Percentiles rank a stretch among this genome's conserved stretches.
Evolutionary conservation across 1,139 yeast genomes (phyloP).

Genomic region (Kluyveromyces sp.): DNA sequence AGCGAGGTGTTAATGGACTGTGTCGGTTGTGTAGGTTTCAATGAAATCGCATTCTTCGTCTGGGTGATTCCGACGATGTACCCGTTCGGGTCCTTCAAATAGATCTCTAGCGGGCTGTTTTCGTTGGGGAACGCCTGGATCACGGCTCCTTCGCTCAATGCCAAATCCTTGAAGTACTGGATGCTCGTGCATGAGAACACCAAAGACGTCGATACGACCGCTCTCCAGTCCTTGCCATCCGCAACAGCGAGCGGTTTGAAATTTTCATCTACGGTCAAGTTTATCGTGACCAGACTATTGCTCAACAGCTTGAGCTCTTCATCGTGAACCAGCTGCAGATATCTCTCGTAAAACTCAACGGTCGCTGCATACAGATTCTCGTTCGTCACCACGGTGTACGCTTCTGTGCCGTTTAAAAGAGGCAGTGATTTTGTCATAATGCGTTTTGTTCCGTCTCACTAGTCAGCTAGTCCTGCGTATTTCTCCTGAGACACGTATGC

Average conservation of each 20-base stretch:
- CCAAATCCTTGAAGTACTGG: conserved; percentile 25
- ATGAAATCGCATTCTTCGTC: conserved; percentile 49
- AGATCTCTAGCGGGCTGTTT: conserved; percentile 59
- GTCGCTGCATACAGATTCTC: conserved; percentile 22
- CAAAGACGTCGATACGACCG: conserved; percentile 28
- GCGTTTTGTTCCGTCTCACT: not conserved
- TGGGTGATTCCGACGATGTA: conserved; percentile 61
- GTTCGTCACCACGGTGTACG: conserved; percentile 26
- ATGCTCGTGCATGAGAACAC: conserved; percentile 32
- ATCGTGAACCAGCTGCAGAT: conserved; percentile 20
- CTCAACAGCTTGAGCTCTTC: conserved; percentile 12
- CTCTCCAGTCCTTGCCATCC: conserved; percentile 33
- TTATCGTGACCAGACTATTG: not conserved
- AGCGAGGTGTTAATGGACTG: conserved; percentile 15
- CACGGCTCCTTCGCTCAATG: conserved; percentile 16
- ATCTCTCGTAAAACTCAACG: conserved; percentile 25
- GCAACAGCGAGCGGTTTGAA: conserved; percentile 7
- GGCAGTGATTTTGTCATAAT: conserved; percentile 27
- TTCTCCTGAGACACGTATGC: too few relatives aligned
- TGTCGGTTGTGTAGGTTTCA: conserved; percentile 37
- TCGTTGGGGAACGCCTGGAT: conserved; percentile 50
- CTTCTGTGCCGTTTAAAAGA: conserved; percentile 32
- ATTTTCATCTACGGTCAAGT: not conserved
- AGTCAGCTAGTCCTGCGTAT: too few relatives aligned
- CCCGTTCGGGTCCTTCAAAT: conserved; percentile 63